Percentiles rank a stretch among this genome's conserved stretches.
Conservation (phyloP, 2,329 filamentous ascomycete genomes). For the Trichoderma hamatum region DNA sequence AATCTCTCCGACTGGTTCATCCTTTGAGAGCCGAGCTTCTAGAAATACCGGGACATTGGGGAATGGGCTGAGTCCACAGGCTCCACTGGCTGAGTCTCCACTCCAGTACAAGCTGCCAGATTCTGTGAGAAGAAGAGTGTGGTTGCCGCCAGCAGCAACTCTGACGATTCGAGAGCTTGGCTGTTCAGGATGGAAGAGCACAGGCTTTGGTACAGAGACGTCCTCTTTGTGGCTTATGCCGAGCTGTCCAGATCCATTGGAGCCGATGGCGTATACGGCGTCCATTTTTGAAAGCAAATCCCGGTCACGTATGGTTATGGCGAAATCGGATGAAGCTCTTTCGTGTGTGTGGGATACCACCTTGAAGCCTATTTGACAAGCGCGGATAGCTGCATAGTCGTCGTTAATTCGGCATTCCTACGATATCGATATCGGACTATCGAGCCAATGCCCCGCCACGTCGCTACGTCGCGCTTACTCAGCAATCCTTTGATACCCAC, state of each 20-base stretch:
- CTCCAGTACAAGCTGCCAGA: constrained; percentile 64
- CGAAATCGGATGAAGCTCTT: constrained; percentile 1
- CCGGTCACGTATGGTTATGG: not conserved
- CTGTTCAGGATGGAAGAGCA: constrained; percentile 55
- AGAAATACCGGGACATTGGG: constrained; percentile 45
- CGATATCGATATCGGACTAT: constrained; percentile 7
- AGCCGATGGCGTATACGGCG: constrained; percentile 70
- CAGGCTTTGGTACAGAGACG: constrained; percentile 66
- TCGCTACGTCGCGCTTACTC: constrained; percentile 4
- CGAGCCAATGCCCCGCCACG: constrained; percentile 1
- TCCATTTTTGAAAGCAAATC: constrained; percentile 43
- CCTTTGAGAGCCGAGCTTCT: constrained; percentile 42
- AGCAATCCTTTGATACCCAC: constrained; percentile 1
- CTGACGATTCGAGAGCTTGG: constrained; percentile 43
- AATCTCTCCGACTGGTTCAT: constrained; percentile 37
- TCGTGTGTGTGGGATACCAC: constrained; percentile 41
- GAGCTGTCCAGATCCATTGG: constrained; percentile 76
- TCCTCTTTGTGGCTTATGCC: constrained; percentile 73
- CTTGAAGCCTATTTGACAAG: constrained; percentile 34
- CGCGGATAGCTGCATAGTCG: constrained; percentile 16
- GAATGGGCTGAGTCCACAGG: constrained; percentile 52
- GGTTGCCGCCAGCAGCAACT: constrained; percentile 75
- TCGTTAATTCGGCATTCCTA: not conserved
- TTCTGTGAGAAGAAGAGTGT: constrained; percentile 73
- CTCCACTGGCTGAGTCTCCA: constrained; percentile 61